Evolutionary conservation across 1,139 yeast species (phyloP).

Genomic region (Protomyces inundatus): DNA sequence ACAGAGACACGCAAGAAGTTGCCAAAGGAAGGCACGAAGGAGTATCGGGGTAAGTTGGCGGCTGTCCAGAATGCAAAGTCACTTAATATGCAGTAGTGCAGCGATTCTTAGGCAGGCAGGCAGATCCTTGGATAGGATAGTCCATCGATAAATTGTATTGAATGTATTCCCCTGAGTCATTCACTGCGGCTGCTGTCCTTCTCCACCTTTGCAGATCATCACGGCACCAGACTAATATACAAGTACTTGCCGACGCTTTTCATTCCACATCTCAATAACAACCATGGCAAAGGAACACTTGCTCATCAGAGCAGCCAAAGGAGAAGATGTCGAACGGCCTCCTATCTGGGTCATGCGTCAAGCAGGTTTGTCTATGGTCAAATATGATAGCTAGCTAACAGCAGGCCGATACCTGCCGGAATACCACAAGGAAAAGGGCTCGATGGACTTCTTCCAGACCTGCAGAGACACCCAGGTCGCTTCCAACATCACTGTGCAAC

Average conservation of each 20-base stretch:
- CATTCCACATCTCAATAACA: too few relatives aligned
- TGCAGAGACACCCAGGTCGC: slow-evolving; percentile 94
- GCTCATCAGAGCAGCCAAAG: slow-evolving; percentile 72
- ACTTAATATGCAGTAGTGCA: not conserved
- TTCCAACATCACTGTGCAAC: slow-evolving; percentile 89
- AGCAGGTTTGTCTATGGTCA: not conserved
- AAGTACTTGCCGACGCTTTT: too few relatives aligned
- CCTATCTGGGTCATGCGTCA: slow-evolving; percentile 83
- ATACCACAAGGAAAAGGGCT: slow-evolving; percentile 81
- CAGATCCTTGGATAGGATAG: too few relatives aligned
- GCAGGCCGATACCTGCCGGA: slow-evolving; percentile 60
- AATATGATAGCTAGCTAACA: slow-evolving; percentile 53
- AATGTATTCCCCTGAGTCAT: too few relatives aligned
- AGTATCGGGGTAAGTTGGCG: slow-evolving; percentile 64
- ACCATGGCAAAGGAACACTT: slow-evolving; percentile 3
- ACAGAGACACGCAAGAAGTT: slow-evolving; percentile 77
- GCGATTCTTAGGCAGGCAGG: too few relatives aligned
- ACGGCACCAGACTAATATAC: too few relatives aligned
- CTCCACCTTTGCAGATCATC: too few relatives aligned
- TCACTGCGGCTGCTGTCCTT: too few relatives aligned
- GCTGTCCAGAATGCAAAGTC: slow-evolving; percentile 48
- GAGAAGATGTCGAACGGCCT: slow-evolving; percentile 88
- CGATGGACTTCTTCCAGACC: slow-evolving; percentile 85
- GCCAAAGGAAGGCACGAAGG: slow-evolving; percentile 54
- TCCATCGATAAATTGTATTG: too few relatives aligned